Evolutionary conservation across 148 eudicot genomes (phyloP), one percentile per base, ranked within the genome.

Genomic region (Pouteria glomerata): DNA sequence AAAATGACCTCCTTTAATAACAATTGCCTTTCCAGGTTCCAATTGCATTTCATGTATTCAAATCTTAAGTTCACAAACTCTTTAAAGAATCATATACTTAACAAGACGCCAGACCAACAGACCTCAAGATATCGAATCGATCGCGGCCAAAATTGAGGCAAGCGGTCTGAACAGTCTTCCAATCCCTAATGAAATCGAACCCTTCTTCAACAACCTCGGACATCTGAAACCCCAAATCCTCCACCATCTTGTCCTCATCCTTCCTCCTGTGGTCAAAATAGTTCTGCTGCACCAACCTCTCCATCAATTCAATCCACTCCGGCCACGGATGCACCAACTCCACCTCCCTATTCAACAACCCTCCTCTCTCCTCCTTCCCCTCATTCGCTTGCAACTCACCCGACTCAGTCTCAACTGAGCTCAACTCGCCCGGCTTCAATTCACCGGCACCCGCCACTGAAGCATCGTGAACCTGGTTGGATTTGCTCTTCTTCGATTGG

Each of bases 111-210:
- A 45, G 31, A 14, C 18, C 19, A 4, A 61, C 79, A 26, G 44
- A 94, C 98, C 96, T 91, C 56, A 94, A 70, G 6, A 94, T 91
- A 84, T 94, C 98, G 47, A 94, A 94, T 13, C 93, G 89, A 68
- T 94, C 98, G 1, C 70, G 74, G 0, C 91, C 98, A 47, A 94
- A 94, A 76, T 88, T 91, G 56, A 91, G 74, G 39, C 83, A 74
- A 16, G 97, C 98, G 35, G 87, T 76, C 63, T 89, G 90, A 39
- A 94, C 97, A 77, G 86, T 88, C 83, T 70, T 87, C 85, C 82
- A 94, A 78, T 94, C 97, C 88, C 93, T 76, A 1, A 82, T 83
- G 64, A 91, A 94, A 83, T 94, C 92, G 55, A 80, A 58, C 31
- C 77, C 84, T 39, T 80, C 83, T 34, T 86, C 89, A 11, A 52